Evolutionary conservation across 1,284 basidiomycete genomes (phyloP).

Genomic region (Apiotrichum siamense): DNA sequence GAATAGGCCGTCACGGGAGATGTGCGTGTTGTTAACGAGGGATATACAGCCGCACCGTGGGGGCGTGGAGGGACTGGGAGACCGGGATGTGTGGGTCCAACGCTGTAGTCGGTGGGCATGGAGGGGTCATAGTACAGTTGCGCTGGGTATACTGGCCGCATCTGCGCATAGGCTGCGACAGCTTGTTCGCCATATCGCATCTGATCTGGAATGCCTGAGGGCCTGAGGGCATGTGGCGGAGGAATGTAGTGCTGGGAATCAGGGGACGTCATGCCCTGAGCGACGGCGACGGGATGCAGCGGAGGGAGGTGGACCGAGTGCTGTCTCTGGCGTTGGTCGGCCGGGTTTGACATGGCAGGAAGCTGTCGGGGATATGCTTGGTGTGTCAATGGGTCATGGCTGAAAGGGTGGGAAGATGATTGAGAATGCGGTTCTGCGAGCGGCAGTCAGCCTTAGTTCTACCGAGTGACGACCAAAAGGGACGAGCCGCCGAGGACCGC

Average conservation of each 20-base stretch:
- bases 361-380: slow-evolving; percentile 2
- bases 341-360: neutral
- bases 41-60: slow-evolving; percentile 5
- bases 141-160: slow-evolving; percentile 11
- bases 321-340: neutral
- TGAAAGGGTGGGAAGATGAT: neutral
- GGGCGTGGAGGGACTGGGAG: neutral
- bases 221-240: slow-evolving; percentile 2
- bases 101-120: slow-evolving; percentile 7
- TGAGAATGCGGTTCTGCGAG: neutral
- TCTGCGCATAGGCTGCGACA: neutral
- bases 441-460: no score
- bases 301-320: neutral
- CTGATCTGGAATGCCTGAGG: slow-evolving; percentile 4
- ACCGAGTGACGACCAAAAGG: neutral
- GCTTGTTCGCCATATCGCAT: slow-evolving; percentile 12
- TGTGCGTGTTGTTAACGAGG: slow-evolving; percentile 3
- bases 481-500: no score
- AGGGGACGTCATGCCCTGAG: neutral
- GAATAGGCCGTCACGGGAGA: slow-evolving; percentile 7
- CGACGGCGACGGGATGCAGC: neutral
- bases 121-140: slow-evolving; percentile 16
- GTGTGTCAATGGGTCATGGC: slow-evolving; percentile 1
- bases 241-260: slow-evolving; percentile 12
- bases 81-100: slow-evolving; percentile 5